Percentiles rank a stretch among this genome's conserved stretches.
phyloP scores from a whole-genome alignment of 2,329 filamentous ascomycete genomes.

The Bimuria novae-zelandiae region DNA sequence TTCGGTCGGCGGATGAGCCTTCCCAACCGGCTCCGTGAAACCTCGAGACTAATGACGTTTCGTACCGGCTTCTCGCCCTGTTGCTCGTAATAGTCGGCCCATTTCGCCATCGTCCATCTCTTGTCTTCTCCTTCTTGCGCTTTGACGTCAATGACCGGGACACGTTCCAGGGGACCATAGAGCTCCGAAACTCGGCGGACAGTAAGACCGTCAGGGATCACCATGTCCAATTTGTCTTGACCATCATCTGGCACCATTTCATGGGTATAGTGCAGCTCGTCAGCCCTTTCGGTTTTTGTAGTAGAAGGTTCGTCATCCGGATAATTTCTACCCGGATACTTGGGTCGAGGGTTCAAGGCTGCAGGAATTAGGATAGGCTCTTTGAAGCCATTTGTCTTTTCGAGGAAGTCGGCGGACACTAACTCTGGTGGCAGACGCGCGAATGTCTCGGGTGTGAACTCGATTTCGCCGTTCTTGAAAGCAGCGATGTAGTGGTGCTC shows the following conservation, averaged over 20 bases:
- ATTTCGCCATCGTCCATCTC: constrained; percentile 67
- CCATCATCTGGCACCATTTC: constrained; percentile 61
- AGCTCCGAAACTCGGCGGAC: constrained; percentile 67
- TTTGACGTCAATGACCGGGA: constrained; percentile 72
- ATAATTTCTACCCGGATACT: constrained; percentile 26
- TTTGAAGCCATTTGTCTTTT: constrained; percentile 65
- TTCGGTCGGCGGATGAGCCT: constrained; percentile 66
- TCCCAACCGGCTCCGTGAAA: constrained; percentile 67
- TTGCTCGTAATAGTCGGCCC: constrained; percentile 71
- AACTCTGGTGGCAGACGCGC: constrained; percentile 67
- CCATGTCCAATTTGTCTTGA: constrained; percentile 70
- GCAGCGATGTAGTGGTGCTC: constrained; percentile 72
- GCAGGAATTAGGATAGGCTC: constrained; percentile 71
- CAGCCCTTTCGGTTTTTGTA: constrained; percentile 3
- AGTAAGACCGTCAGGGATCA: constrained; percentile 67
- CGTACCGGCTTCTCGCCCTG: constrained; percentile 65
- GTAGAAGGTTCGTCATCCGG: not conserved
- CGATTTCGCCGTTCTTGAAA: constrained; percentile 67
- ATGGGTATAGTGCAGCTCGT: constrained; percentile 50
- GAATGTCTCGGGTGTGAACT: constrained; percentile 64
- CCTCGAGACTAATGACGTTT: constrained; percentile 72
- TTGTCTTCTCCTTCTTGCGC: constrained; percentile 68
- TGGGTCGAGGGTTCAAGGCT: constrained; percentile 60
- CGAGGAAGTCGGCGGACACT: constrained; percentile 66
- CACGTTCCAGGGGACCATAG: constrained; percentile 64